Percentiles rank a stretch among this genome's conserved stretches.
phyloP scores from a whole-genome alignment of 73 alveolate genomes.

The Paraurostyla sp. region DNA sequence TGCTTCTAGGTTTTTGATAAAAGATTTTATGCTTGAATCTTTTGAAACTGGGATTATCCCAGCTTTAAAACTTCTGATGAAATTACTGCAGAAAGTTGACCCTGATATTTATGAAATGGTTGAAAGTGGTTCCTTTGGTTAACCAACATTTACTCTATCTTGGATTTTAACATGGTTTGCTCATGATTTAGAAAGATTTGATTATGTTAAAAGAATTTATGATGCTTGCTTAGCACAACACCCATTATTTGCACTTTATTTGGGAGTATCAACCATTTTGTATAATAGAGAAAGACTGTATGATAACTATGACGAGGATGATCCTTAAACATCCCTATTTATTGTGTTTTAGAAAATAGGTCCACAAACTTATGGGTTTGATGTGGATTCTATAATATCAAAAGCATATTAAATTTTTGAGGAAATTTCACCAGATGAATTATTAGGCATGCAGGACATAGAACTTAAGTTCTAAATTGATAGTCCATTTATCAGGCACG shows the following conservation, averaged over 20 bases:
- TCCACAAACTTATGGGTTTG: not conserved
- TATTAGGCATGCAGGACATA: not conserved
- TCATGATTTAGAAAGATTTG: constrained; percentile 61
- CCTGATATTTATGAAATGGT: constrained; percentile 45
- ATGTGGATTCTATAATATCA: not conserved
- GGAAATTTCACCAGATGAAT: not conserved
- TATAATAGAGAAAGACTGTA: not conserved
- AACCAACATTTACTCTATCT: constrained; percentile 71
- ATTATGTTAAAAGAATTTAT: constrained; percentile 42
- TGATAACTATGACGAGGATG: constrained; percentile 37
- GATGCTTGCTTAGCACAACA: constrained; percentile 72
- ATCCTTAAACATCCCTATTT: constrained; percentile 16
- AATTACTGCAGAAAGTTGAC: constrained; percentile 36
- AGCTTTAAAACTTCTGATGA: constrained; percentile 54
- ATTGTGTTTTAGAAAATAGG: constrained; percentile 1
- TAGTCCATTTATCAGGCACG: not conserved
- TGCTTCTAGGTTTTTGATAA: constrained; percentile 49
- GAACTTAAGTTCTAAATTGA: not conserved
- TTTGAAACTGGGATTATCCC: constrained; percentile 74
- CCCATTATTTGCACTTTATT: constrained; percentile 61
- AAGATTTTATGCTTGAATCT: constrained; percentile 56
- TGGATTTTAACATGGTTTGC: constrained; percentile 82
- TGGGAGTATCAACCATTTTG: constrained; percentile 63
- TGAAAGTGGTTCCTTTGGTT: not conserved
- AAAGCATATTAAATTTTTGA: not conserved